Percentiles rank a stretch among this genome's conserved stretches.
These are phyloP conservation scores for Lippia alba DNA, from an alignment of 305 asterid genomes.

Conservation along the genomic window DNA sequence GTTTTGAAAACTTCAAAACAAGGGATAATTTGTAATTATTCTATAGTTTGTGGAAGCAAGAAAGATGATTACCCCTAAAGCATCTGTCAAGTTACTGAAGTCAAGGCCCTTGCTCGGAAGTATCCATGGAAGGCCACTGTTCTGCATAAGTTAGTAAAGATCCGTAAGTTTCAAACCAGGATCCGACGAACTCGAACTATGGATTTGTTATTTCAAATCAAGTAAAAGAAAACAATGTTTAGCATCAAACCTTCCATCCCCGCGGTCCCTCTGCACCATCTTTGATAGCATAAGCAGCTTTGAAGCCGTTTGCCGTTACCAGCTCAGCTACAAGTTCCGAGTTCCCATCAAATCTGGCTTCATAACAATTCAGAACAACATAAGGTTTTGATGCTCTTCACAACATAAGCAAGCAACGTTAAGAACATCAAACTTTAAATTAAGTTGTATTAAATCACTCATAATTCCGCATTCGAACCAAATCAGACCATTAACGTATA, in stretches of 20 bases:
- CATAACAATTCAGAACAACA: conserved; percentile 59
- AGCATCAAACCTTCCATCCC: conserved; percentile 85
- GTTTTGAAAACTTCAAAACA: no score
- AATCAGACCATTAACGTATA: no score
- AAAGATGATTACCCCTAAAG: conserved; percentile 52
- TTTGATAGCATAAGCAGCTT: conserved; percentile 91
- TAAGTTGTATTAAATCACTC: neutral
- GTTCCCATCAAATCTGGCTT: conserved; percentile 98
- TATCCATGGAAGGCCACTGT: conserved; percentile 91
- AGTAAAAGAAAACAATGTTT: neutral
- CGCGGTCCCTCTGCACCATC: conserved; percentile 94
- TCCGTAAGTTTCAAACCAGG: conserved; percentile 25
- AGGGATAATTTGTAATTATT: no score
- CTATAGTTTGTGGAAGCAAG: no score
- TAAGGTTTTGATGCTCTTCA: conserved; percentile 22
- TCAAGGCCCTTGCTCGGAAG: conserved; percentile 69
- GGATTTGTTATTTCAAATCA: neutral
- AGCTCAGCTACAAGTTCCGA: conserved; percentile 96
- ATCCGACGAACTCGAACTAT: conserved; percentile 20
- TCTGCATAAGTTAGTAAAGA: conserved; percentile 60
- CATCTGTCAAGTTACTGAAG: conserved; percentile 64
- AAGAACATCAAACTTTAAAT: neutral
- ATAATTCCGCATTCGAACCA: no score
- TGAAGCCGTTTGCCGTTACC: conserved; percentile 87
- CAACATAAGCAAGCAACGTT: neutral